These are phyloP conservation scores for Pythium phragmiticola DNA, from an alignment of 352 stramenopile genomes.

Conservation along the genomic window DNA sequence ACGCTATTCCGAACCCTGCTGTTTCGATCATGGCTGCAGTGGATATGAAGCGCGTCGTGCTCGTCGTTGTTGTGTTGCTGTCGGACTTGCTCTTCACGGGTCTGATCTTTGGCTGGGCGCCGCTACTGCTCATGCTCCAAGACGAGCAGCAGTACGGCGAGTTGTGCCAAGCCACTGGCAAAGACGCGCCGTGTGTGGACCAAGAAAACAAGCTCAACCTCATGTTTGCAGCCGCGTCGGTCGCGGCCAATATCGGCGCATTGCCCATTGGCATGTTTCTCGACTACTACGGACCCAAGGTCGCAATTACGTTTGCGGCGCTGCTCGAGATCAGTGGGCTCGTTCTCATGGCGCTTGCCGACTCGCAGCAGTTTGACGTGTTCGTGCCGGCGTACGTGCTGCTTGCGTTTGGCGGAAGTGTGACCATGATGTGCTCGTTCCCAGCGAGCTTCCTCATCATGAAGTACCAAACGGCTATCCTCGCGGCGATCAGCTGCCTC, in stretches of 20 bases:
- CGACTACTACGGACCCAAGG: conserved; percentile 63
- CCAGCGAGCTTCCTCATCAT: conserved; percentile 42
- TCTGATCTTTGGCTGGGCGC: conserved; percentile 85
- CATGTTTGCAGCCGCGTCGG: conserved; percentile 79
- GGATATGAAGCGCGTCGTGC: conserved; percentile 34
- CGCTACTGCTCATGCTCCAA: conserved; percentile 79
- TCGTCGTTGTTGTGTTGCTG: conserved; percentile 66
- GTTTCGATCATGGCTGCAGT: conserved; percentile 8
- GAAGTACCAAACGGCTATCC: conserved; percentile 40
- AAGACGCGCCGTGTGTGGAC: conserved; percentile 42
- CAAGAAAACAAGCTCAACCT: conserved; percentile 89
- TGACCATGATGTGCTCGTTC: conserved; percentile 57
- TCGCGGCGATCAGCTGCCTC: conserved; percentile 49
- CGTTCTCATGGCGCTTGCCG: conserved; percentile 65
- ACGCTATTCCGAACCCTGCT: not conserved
- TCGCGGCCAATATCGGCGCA: conserved; percentile 75
- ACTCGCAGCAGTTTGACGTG: conserved; percentile 53
- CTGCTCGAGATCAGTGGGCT: conserved; percentile 69
- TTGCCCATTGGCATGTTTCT: conserved; percentile 81
- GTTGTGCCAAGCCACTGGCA: conserved; percentile 44
- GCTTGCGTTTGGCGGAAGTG: conserved; percentile 35
- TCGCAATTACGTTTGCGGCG: conserved; percentile 40
- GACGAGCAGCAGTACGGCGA: conserved; percentile 82
- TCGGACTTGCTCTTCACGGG: conserved; percentile 86
- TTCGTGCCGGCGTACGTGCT: conserved; percentile 47